Evolutionary conservation across 129 eudicot genomes (phyloP), one percentile per base, ranked within the genome.

Genomic region (Oenanthe sinensis): DNA sequence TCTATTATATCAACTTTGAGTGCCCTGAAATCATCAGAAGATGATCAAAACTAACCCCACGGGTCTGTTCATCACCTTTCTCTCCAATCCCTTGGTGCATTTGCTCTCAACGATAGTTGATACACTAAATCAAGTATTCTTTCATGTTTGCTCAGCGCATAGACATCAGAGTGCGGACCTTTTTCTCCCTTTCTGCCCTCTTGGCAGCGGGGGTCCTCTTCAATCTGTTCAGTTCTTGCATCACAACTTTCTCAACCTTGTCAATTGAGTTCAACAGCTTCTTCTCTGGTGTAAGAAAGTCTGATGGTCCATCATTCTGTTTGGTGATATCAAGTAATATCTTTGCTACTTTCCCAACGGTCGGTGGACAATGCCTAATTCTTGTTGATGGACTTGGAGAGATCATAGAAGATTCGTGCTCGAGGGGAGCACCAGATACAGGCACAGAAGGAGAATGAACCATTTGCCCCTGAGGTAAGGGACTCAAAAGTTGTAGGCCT

Each of bases 141-240:
- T 28, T 8, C 77, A 69, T 78, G 46, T 6, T 28, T 75, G 45
- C 46, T 86, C 73, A 90, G n/a, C 97, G 83, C 97, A 91, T 88
- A 12, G 92, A 90, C 98, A 90, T 87, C 71, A 95, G 69, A 22
- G 88, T 87, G 33, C 88, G 78, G 28, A 95, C 89, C 75, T 81
- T 79, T 81, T 85, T 91, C 72, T 90, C 96, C 86, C 96, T 84
- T 69, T 95, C 96, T 0, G 82, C 94, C 43, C 75, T 90, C 83
- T 84, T 95, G 28, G 98, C 97, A 65, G 89, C 75, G 0, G 97
- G 98, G 9, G 93, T 91, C 68, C 92, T 82, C 84, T 90, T 85
- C 71, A 90, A 50, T 79, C 84, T 90, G 1, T 69, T 65, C 72
- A 90, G 81, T 52, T 95, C 97, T 78, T 91, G 90, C 88, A 88